Conservation (phyloP, 192 early-diverging fungal genomes). For the Chytriomyces sp. region DNA sequence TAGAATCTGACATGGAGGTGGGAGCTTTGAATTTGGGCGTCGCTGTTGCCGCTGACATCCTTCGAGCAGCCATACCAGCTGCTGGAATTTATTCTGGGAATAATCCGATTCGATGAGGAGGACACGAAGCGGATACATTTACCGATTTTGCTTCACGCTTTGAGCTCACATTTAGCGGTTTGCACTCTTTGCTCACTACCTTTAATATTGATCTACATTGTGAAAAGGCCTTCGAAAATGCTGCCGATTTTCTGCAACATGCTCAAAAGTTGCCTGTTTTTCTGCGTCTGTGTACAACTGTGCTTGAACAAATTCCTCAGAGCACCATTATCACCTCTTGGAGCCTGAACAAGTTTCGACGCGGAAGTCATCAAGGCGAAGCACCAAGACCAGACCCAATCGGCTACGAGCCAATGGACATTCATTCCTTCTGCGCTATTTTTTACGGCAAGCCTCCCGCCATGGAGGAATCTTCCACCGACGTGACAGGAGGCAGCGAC, state of each 20-base stretch:
- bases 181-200: background rate
- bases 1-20: slow-evolving; percentile 17
- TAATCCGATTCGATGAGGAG: slow-evolving; percentile 79
- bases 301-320: slow-evolving; percentile 42
- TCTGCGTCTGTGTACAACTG: slow-evolving; percentile 20
- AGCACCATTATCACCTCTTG: slow-evolving; percentile 3
- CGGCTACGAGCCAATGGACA: background rate
- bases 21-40: slow-evolving; percentile 15
- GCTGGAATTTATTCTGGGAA: slow-evolving; percentile 71
- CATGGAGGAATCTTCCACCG: background rate
- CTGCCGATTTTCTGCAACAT: slow-evolving; percentile 30
- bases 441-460: slow-evolving; percentile 8
- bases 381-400: background rate
- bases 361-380: background rate
- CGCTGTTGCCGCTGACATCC: no score
- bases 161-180: slow-evolving; percentile 40
- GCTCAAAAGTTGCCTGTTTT: no score
- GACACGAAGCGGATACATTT: slow-evolving; percentile 81
- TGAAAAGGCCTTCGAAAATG: slow-evolving; percentile 32
- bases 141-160: slow-evolving; percentile 69
- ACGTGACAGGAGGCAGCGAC: background rate
- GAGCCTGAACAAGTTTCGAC: background rate
- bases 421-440: background rate
- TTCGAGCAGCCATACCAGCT: slow-evolving; percentile 54
- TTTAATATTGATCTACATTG: slow-evolving; percentile 27